These are phyloP conservation scores for Thozetella sp. DNA, from an alignment of 495 filamentous ascomycete species.

Conservation along the genomic window DNA sequence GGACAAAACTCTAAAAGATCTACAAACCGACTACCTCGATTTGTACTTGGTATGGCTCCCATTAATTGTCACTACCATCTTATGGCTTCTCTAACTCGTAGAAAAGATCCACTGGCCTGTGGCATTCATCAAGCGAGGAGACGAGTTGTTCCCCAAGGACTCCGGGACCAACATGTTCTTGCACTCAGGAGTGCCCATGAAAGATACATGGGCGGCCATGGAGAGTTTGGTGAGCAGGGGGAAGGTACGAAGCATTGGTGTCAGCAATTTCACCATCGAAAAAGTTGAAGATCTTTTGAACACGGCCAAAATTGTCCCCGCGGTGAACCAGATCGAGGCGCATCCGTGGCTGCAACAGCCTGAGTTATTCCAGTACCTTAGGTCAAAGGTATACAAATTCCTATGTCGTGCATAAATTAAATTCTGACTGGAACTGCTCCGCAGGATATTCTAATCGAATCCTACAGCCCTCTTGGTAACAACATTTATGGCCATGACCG, in stretches of 20 bases:
- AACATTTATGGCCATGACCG: constrained; percentile 38
- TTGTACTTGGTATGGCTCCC: no score
- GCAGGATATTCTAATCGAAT: constrained; percentile 64
- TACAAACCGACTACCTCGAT: no score
- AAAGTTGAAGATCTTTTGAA: constrained; percentile 40
- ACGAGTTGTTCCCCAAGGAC: no score
- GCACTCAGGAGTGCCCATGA: no score
- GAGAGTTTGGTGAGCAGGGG: constrained; percentile 42
- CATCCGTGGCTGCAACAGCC: constrained; percentile 54
- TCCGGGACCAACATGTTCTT: no score
- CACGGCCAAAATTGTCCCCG: constrained; percentile 42
- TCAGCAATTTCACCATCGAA: constrained; percentile 49
- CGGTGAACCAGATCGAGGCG: constrained; percentile 53
- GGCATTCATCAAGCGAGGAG: no score
- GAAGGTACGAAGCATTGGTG: constrained; percentile 44
- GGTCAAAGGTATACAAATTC: no score
- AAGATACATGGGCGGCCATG: constrained; percentile 56
- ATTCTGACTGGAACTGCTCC: constrained; percentile 60
- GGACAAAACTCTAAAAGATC: no score
- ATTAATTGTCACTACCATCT: no score
- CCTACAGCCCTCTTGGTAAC: constrained; percentile 63
- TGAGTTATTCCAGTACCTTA: constrained; percentile 54
- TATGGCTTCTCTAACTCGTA: no score
- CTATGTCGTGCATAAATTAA: no score
- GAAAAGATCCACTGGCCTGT: no score